Evolutionary conservation across 1,139 yeast genomes (phyloP).

Genomic region (Lodderomyces margitis): DNA sequence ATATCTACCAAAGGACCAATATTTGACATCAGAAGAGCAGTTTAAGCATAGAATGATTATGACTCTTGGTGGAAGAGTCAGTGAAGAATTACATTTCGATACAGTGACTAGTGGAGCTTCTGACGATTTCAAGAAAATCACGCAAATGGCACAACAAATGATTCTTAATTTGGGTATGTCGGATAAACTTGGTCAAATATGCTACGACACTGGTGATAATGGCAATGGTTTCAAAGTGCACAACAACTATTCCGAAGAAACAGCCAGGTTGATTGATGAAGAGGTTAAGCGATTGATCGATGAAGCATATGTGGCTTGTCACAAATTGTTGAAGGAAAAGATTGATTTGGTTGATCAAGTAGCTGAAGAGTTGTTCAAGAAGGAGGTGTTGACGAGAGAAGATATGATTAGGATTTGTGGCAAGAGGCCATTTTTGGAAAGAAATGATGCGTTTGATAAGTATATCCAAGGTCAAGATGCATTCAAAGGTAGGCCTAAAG

Average conservation of each 20-base stretch:
- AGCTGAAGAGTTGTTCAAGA: slow-evolving; percentile 63
- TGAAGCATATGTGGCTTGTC: slow-evolving; percentile 52
- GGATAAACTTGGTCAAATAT: slow-evolving; percentile 61
- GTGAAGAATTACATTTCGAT: slow-evolving; percentile 72
- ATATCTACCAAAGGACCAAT: slow-evolving; percentile 75
- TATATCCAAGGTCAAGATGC: slow-evolving; percentile 54
- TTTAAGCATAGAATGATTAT: slow-evolving; percentile 72
- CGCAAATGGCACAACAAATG: slow-evolving; percentile 77
- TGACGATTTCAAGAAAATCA: slow-evolving; percentile 78
- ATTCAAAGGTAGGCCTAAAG: slow-evolving; percentile 28
- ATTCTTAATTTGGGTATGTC: slow-evolving; percentile 78
- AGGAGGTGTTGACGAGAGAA: slow-evolving; percentile 77
- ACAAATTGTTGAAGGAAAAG: slow-evolving; percentile 53
- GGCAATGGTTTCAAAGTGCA: slow-evolving; percentile 54
- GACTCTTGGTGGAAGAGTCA: slow-evolving; percentile 79
- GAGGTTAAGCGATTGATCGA: slow-evolving; percentile 66
- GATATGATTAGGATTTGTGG: slow-evolving; percentile 76
- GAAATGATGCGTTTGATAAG: slow-evolving; percentile 78
- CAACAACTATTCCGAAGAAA: slow-evolving; percentile 67
- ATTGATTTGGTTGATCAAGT: slow-evolving; percentile 62
- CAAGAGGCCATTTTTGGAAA: slow-evolving; percentile 73
- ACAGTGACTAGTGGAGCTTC: slow-evolving; percentile 83
- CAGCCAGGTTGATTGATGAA: slow-evolving; percentile 62
- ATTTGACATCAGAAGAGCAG: slow-evolving; percentile 63
- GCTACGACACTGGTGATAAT: slow-evolving; percentile 47